phyloP scores from a whole-genome alignment of 2,329 filamentous ascomycete species.

The Claviceps sp. region DNA sequence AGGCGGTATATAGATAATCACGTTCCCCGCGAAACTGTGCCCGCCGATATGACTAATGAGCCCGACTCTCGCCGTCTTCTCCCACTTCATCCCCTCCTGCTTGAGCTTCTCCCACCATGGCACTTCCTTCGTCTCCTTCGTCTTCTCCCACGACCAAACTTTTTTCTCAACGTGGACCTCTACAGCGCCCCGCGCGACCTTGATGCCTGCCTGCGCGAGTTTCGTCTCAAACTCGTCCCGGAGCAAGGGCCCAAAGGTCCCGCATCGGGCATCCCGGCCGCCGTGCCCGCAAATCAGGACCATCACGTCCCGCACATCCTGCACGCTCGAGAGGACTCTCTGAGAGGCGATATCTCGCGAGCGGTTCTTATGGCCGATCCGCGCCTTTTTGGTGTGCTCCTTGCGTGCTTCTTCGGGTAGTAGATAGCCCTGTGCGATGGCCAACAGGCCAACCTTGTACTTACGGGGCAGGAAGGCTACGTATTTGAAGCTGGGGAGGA shows the following conservation, averaged over 20 bases:
- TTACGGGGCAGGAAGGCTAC: slow-evolving; percentile 56
- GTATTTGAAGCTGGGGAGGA: slow-evolving; percentile 76
- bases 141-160: neutral
- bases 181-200: slow-evolving; percentile 34
- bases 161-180: slow-evolving; percentile 14
- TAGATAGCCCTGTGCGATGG: slow-evolving; percentile 51
- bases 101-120: slow-evolving; percentile 1
- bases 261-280: slow-evolving; percentile 69
- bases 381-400: slow-evolving; percentile 45
- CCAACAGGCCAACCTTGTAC: slow-evolving; percentile 39
- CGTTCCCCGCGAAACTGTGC: slow-evolving; percentile 76
- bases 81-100: slow-evolving; percentile 9
- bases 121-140: slow-evolving; percentile 10
- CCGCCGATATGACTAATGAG: slow-evolving; percentile 71
- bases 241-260: slow-evolving; percentile 63
- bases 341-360: slow-evolving; percentile 38
- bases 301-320: slow-evolving; percentile 52
- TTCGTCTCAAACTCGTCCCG: slow-evolving; percentile 54
- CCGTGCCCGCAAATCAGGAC: slow-evolving; percentile 84
- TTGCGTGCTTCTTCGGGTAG: slow-evolving; percentile 49
- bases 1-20: slow-evolving; percentile 68
- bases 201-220: slow-evolving; percentile 35
- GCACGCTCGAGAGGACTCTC: slow-evolving; percentile 39
- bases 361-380: slow-evolving; percentile 40
- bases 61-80: slow-evolving; percentile 44